These are phyloP conservation scores for Harringtonia aguacate DNA, from an alignment of 2,329 filamentous ascomycete genomes.

Conservation along the genomic window DNA sequence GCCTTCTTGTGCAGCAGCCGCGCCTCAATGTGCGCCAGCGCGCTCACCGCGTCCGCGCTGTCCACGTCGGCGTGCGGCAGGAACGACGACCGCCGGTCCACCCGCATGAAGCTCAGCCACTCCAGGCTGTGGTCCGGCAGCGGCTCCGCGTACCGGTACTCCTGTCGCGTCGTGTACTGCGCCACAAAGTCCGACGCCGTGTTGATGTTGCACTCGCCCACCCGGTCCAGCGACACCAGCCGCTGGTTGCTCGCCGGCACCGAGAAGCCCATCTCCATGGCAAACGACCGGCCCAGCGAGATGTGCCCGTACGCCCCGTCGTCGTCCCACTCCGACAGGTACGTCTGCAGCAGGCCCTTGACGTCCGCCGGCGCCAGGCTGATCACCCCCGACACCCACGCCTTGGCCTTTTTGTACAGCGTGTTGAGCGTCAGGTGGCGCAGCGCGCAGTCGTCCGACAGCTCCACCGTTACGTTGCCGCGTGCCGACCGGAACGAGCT, in stretches of 20 bases:
- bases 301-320: slow-evolving; percentile 86
- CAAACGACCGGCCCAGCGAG: slow-evolving; percentile 86
- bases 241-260: slow-evolving; percentile 82
- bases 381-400: slow-evolving; percentile 73
- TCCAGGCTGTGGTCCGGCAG: slow-evolving; percentile 58
- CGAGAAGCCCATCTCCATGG: slow-evolving; percentile 78
- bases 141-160: slow-evolving; percentile 80
- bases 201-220: slow-evolving; percentile 68
- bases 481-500: slow-evolving; percentile 69
- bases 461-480: slow-evolving; percentile 70
- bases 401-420: slow-evolving; percentile 64
- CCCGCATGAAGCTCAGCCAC: slow-evolving; percentile 48
- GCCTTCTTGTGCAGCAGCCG: slow-evolving; percentile 58
- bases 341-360: slow-evolving; percentile 91
- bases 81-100: slow-evolving; percentile 41
- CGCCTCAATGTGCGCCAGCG: slow-evolving; percentile 62
- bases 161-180: slow-evolving; percentile 93
- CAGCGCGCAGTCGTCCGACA: slow-evolving; percentile 88
- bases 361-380: slow-evolving; percentile 83
- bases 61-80: slow-evolving; percentile 40
- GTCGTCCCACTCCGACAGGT: slow-evolving; percentile 89
- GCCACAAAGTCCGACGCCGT: slow-evolving; percentile 93
- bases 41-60: slow-evolving; percentile 47
- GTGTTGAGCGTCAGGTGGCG: slow-evolving; percentile 68
- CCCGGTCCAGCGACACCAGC: slow-evolving; percentile 67